Evolutionary conservation across 2,329 filamentous ascomycete genomes (phyloP), one percentile per base, ranked within the genome.

Genomic region (Aspergillus latus): DNA sequence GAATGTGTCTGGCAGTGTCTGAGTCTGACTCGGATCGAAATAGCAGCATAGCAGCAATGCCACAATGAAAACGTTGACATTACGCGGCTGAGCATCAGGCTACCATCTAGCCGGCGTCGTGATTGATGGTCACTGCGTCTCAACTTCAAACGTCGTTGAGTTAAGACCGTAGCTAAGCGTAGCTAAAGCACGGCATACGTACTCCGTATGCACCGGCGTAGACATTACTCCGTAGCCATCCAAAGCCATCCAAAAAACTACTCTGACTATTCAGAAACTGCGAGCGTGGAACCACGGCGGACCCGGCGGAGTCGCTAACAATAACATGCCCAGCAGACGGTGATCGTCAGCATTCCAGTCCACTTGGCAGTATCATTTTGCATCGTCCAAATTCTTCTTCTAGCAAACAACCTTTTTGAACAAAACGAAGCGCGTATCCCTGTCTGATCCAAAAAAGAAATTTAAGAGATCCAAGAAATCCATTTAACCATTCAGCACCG

Each of bases 271-370:
- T 15, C 13, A 15, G 36, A 15, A 10, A 36, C 11, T 36, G 34
- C 34, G 34, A 37, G 34, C 49, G 49, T 52, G 49, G 49, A 52
- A 45, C 49, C 49, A 40, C 29, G 37, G 49, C 49, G 49, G 49
- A 52, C 44, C 49, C 49, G 26, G 40, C 49, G 49, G 49, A 45
- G 39, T 32, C 1, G 5, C 16, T 7, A 32, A n/a, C 34, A 13
- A 10, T 10, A 34, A 10, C 30, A 34, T 10, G 6, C 34, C 13
- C 8, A 37, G 34, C 34, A 37, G 34, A 11, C 4, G 34, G 13
- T 13, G 9, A 13, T 9, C 13, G 11, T 13, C 34, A 37, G 34
- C 34, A 37, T 37, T 37, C 34, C 21, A 21, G 21, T 21, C 21
- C 21, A 21, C 21, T 21, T 21, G 21, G 21, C 21, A 21, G 21